Percentiles rank a stretch among this genome's conserved stretches.
Evolutionary conservation across 768 basidiomycete species (phyloP).

Genomic region (Mycena haematopus): DNA sequence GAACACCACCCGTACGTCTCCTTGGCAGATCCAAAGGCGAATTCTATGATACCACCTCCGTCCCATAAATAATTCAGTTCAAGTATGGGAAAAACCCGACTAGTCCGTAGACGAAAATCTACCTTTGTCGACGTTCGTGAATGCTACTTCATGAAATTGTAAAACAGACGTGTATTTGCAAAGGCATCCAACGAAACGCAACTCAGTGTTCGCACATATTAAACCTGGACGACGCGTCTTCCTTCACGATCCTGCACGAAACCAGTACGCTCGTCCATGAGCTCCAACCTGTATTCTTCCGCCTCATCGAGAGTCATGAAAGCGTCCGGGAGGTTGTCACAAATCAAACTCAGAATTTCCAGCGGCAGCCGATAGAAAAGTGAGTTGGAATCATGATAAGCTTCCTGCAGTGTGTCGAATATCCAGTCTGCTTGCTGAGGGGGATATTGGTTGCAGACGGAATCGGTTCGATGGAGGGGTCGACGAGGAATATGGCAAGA

Average conservation of each 20-base stretch:
- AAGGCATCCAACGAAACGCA: too few species aligned
- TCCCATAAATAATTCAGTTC: too few species aligned
- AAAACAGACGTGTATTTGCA: too few species aligned
- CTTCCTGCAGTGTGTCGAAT: slow-evolving; percentile 22
- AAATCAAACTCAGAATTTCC: slow-evolving; percentile 11
- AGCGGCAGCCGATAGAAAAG: slow-evolving; percentile 1
- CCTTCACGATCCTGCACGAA: slow-evolving; percentile 7
- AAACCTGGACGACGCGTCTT: slow-evolving; percentile 1
- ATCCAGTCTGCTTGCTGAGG: slow-evolving; percentile 41
- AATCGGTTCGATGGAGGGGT: slow-evolving; percentile 37
- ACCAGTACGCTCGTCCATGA: slow-evolving; percentile 31
- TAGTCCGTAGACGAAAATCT: too few species aligned
- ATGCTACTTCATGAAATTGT: too few species aligned
- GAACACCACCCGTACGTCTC: too few species aligned
- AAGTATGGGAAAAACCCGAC: too few species aligned
- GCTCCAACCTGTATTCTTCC: slow-evolving; percentile 18
- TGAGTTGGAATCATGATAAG: neutral
- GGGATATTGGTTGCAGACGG: slow-evolving; percentile 38
- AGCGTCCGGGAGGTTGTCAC: neutral
- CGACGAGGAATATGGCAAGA: slow-evolving; percentile 45
- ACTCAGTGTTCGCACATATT: slow-evolving; percentile 29
- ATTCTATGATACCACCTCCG: too few species aligned
- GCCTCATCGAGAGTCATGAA: slow-evolving; percentile 22
- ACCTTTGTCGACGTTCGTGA: too few species aligned
- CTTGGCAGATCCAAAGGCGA: too few species aligned